A percentile compares a stretch with the other conserved stretches of the same genome.
These are phyloP conservation scores for Penicillium hordei DNA, from an alignment of 2,329 filamentous ascomycete species.

Conservation along the genomic window DNA sequence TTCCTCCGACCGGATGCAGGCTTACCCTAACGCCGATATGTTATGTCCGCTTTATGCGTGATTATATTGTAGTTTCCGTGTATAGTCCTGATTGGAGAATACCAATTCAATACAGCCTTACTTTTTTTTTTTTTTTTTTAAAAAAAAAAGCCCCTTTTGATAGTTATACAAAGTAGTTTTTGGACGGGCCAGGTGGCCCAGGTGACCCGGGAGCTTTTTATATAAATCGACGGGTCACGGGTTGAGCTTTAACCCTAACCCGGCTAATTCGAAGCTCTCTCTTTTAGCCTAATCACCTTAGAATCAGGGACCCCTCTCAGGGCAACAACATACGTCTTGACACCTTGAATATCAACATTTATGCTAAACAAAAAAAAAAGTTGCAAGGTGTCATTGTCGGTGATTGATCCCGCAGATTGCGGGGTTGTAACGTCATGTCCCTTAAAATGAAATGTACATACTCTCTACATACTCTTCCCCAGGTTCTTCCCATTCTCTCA, in stretches of 20 bases:
- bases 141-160: no score
- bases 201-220: background rate
- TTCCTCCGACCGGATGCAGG: slow-evolving; percentile 21
- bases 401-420: slow-evolving; percentile 21
- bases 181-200: no score
- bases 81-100: background rate
- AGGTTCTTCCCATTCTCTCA: background rate
- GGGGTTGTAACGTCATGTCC: slow-evolving; percentile 26
- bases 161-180: background rate
- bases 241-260: background rate
- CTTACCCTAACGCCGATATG: slow-evolving; percentile 9
- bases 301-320: background rate
- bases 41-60: background rate
- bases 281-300: slow-evolving; percentile 2
- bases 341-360: background rate
- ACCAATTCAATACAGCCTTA: background rate
- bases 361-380: slow-evolving; percentile 6
- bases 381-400: slow-evolving; percentile 6
- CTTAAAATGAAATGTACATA: background rate
- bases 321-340: background rate
- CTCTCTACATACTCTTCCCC: background rate
- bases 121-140: background rate
- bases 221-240: background rate
- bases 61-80: background rate
- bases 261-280: background rate